Evolutionary conservation across 305 asterid species (phyloP).

Genomic region (Fraxinus dipetala): DNA sequence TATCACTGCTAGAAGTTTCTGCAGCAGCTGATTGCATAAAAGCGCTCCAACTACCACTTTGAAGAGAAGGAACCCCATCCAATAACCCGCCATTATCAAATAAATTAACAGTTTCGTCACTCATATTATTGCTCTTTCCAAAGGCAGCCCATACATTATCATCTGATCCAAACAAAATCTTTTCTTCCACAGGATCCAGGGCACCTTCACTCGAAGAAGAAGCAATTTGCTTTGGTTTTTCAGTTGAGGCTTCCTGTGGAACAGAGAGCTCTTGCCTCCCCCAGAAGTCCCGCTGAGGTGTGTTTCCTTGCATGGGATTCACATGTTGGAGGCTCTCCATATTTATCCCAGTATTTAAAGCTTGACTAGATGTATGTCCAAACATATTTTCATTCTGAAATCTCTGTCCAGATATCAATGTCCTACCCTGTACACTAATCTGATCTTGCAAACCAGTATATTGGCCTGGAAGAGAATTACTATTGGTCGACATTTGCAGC

Average conservation of each 20-base stretch:
- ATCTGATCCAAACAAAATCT: conserved; percentile 84
- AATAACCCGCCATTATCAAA: conserved; percentile 44
- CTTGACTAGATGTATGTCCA: conserved; percentile 46
- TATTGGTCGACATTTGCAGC: conserved; percentile 45
- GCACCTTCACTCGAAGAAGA: conserved; percentile 55
- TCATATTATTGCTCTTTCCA: conserved; percentile 47
- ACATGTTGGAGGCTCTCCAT: conserved; percentile 48
- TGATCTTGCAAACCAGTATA: conserved; percentile 41
- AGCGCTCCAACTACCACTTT: conserved; percentile 91
- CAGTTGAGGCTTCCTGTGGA: conserved; percentile 41
- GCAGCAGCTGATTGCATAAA: conserved; percentile 91
- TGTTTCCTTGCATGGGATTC: conserved; percentile 43
- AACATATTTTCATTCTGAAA: conserved; percentile 46
- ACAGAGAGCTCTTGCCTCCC: conserved; percentile 44
- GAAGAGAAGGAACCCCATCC: conserved; percentile 56
- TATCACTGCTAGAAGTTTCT: conserved; percentile 65
- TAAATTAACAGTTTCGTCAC: conserved; percentile 53
- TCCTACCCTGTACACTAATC: conserved; percentile 40
- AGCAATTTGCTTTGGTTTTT: conserved; percentile 32
- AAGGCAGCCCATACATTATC: conserved; percentile 79
- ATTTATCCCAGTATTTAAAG: conserved; percentile 31
- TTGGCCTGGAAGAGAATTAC: conserved; percentile 51
- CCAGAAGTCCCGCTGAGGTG: conserved; percentile 35
- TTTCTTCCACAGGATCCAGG: conserved; percentile 83
- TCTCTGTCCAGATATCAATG: conserved; percentile 44